phyloP scores from a whole-genome alignment of 2,329 filamentous ascomycete species.

The Aspergillus brasiliensis region DNA sequence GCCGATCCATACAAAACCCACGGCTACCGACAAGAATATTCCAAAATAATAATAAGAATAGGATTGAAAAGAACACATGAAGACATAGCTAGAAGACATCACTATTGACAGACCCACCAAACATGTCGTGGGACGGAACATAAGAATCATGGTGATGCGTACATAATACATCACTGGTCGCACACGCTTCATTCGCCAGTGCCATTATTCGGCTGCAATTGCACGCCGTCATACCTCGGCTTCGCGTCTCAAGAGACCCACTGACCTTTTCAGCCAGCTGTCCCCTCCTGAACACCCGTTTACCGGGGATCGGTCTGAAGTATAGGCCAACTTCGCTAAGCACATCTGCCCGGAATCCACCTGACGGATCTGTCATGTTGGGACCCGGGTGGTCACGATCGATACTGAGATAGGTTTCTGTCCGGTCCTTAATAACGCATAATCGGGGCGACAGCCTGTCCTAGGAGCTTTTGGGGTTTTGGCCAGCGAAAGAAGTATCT shows the following conservation, averaged over 20 bases:
- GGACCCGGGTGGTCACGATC: not conserved
- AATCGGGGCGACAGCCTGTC: not conserved
- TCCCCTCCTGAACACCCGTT: not conserved
- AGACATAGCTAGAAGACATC: conserved; percentile 2
- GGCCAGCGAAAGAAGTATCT: not conserved
- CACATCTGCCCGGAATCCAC: conserved; percentile 1
- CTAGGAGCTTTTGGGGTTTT: not conserved
- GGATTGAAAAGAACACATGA: not conserved
- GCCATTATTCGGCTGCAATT: not conserved
- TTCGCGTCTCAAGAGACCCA: not conserved
- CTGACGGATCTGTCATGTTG: not conserved
- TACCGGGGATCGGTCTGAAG: not conserved
- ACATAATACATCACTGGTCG: not conserved
- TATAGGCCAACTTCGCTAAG: not conserved
- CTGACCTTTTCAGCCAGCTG: not conserved
- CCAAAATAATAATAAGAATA: not conserved
- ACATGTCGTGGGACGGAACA: conserved; percentile 1
- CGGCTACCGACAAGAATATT: not conserved
- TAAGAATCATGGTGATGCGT: conserved; percentile 1
- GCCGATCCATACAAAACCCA: not conserved
- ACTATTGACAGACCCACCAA: not conserved
- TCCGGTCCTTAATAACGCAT: not conserved
- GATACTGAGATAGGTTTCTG: not conserved
- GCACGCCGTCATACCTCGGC: not conserved
- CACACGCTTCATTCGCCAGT: not conserved